Evolutionary conservation across 176 grass and related monocot species (phyloP).

Genomic region (Coix lacrymajobi): DNA sequence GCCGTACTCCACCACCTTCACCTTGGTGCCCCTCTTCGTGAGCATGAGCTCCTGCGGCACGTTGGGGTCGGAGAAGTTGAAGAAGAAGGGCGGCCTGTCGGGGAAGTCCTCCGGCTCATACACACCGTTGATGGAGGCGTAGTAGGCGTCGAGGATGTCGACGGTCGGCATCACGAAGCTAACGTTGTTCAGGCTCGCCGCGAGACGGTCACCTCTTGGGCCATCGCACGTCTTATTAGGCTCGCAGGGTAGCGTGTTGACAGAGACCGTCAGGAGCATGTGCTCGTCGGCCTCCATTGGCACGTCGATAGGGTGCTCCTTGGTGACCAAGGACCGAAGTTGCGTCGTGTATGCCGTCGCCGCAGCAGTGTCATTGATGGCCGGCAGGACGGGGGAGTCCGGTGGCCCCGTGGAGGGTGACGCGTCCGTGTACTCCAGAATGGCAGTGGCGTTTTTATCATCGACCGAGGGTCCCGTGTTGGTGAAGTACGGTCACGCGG

Average conservation of each 20-base stretch:
- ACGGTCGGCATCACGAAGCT: conserved; percentile 20
- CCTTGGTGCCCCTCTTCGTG: conserved; percentile 23
- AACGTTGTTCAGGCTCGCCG: conserved; percentile 35
- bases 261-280: conserved; percentile 18
- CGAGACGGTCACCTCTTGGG: neutral
- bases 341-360: neutral
- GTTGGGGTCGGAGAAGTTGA: conserved; percentile 30
- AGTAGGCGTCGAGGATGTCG: conserved; percentile 45
- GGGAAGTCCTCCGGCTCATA: conserved; percentile 48
- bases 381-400: neutral
- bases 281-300: no score
- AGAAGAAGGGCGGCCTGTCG: conserved; percentile 21
- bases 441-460: conserved; percentile 20
- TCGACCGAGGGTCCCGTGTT: neutral
- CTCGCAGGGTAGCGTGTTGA: neutral
- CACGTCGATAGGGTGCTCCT: neutral
- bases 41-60: neutral
- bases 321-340: neutral
- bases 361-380: neutral
- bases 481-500: neutral
- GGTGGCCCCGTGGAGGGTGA: neutral
- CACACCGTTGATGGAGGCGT: neutral
- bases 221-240: neutral
- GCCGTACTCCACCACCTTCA: conserved; percentile 48
- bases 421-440: conserved; percentile 23